Conservation (phyloP, 495 filamentous ascomycete species). For the Chaetomium tenue region DNA sequence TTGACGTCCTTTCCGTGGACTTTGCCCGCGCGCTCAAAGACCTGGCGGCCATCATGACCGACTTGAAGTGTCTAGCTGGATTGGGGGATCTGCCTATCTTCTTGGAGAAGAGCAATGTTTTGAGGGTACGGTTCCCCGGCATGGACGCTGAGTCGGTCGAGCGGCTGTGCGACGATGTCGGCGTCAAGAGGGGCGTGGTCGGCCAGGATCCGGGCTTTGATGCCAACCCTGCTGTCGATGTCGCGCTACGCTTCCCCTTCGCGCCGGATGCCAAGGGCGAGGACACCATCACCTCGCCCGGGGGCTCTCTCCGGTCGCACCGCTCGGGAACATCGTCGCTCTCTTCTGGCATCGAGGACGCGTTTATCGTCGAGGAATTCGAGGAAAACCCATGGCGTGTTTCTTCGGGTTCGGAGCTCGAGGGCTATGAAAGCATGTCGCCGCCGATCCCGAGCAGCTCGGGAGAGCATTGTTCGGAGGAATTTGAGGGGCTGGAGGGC, state of each 20-base stretch:
- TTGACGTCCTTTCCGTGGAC: conserved; percentile 81
- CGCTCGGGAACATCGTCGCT: conserved; percentile 45
- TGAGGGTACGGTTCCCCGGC: conserved; percentile 85
- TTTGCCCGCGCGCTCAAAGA: conserved; percentile 86
- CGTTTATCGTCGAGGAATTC: conserved; percentile 38
- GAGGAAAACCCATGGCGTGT: conserved; percentile 48
- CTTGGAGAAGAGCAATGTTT: conserved; percentile 56
- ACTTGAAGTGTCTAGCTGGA: conserved; percentile 70
- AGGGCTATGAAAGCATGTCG: conserved; percentile 54
- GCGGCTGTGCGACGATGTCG: conserved; percentile 80
- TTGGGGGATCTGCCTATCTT: conserved; percentile 82
- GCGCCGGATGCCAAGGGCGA: conserved; percentile 56
- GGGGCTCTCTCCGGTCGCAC: conserved; percentile 45
- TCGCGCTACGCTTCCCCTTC: conserved; percentile 83
- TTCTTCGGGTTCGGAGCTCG: conserved; percentile 37
- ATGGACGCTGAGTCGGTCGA: conserved; percentile 85
- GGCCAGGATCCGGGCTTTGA: conserved; percentile 75
- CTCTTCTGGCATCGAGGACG: conserved; percentile 45
- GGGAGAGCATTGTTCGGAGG: conserved; percentile 47
- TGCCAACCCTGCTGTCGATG: conserved; percentile 55
- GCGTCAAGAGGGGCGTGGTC: conserved; percentile 71
- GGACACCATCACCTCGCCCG: conserved; percentile 51
- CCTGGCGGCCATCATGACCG: conserved; percentile 71
- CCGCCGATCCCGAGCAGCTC: conserved; percentile 43
- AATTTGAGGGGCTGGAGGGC: conserved; percentile 79